Evolutionary conservation across 1,139 yeast species (phyloP).

Genomic region (Scheffersomyces segobiensis): DNA sequence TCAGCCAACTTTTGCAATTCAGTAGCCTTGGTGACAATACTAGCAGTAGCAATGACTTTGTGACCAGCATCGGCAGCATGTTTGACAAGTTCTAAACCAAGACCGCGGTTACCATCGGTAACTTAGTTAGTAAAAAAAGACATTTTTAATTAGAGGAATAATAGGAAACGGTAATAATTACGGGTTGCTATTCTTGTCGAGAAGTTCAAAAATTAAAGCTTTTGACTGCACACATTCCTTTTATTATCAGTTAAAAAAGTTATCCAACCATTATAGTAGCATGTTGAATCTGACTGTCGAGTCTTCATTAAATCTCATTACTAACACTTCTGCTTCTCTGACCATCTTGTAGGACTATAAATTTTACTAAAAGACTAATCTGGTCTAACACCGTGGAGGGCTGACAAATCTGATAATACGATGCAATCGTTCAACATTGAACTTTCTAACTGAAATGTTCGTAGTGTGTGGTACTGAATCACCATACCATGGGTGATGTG

Average conservation of each 20-base stretch:
- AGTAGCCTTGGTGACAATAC: slow-evolving; percentile 12
- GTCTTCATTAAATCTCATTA: too few species aligned
- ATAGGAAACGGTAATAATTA: background rate
- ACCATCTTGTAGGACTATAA: background rate
- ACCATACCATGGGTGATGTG: too few species aligned
- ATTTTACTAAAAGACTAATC: background rate
- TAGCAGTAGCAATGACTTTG: slow-evolving; percentile 21
- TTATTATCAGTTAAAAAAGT: background rate
- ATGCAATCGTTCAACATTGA: too few species aligned
- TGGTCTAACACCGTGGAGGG: background rate
- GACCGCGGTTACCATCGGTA: slow-evolving; percentile 31
- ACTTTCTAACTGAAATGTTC: too few species aligned
- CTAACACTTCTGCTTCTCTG: background rate
- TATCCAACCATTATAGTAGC: background rate
- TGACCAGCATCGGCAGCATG: slow-evolving; percentile 15
- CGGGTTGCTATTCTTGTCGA: background rate
- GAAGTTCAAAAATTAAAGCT: too few species aligned
- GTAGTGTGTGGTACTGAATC: too few species aligned
- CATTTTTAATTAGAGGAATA: background rate
- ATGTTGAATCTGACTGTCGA: background rate
- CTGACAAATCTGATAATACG: background rate
- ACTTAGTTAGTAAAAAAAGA: slow-evolving; percentile 14
- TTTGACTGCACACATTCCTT: background rate
- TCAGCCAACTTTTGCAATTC: slow-evolving; percentile 13
- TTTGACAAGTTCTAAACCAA: slow-evolving; percentile 26